Evolutionary conservation across 2,329 filamentous ascomycete species (phyloP).

Genomic region (Botrytis tulipae): DNA sequence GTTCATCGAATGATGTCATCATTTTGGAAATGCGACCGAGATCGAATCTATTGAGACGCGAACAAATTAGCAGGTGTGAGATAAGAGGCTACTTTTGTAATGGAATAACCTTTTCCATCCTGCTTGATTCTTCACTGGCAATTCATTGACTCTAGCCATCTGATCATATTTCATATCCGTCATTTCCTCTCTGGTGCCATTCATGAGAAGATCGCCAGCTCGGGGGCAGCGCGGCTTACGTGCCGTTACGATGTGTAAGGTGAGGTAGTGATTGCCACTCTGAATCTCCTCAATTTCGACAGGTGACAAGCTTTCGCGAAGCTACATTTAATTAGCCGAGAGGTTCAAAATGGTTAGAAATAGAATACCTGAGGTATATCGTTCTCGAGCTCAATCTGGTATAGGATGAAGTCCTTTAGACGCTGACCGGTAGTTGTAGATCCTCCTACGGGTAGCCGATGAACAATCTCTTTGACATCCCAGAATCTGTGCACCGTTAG

Average conservation of each 20-base stretch:
- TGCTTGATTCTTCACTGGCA: slow-evolving; percentile 6
- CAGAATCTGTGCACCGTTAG: slow-evolving; percentile 33
- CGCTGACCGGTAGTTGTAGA: not conserved
- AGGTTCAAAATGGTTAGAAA: not conserved
- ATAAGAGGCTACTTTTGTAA: not conserved
- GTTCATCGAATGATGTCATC: slow-evolving; percentile 11
- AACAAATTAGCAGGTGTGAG: not conserved
- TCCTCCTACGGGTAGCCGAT: slow-evolving; percentile 32
- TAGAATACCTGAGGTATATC: slow-evolving; percentile 19
- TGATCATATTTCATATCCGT: slow-evolving; percentile 33
- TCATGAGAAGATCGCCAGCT: slow-evolving; percentile 33
- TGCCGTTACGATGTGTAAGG: slow-evolving; percentile 37
- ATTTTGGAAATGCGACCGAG: slow-evolving; percentile 7
- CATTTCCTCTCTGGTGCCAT: slow-evolving; percentile 35
- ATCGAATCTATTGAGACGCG: slow-evolving; percentile 14
- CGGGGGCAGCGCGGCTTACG: slow-evolving; percentile 33
- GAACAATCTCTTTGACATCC: slow-evolving; percentile 35
- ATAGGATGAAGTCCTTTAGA: slow-evolving; percentile 15
- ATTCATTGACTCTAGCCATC: slow-evolving; percentile 29
- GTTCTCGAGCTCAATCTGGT: slow-evolving; percentile 24
- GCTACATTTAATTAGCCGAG: slow-evolving; percentile 25
- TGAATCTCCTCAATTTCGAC: slow-evolving; percentile 23
- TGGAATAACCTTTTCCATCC: slow-evolving; percentile 19
- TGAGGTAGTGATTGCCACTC: slow-evolving; percentile 32
- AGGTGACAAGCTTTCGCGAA: slow-evolving; percentile 24